phyloP scores from a whole-genome alignment of 805 yeast species.

The Saturnispora serradocipensis region DNA sequence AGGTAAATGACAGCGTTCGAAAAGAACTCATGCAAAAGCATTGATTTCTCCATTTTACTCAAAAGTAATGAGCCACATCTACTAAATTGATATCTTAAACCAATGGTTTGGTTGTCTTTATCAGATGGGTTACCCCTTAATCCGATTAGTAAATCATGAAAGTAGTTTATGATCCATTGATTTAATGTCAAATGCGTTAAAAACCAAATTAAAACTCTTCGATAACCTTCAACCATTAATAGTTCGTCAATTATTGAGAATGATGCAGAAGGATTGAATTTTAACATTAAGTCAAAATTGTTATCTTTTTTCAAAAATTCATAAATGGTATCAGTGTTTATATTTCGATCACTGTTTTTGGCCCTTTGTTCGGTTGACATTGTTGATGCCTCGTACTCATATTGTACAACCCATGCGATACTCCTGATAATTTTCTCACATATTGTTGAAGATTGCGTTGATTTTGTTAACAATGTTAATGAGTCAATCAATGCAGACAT shows the following conservation, averaged over 20 bases:
- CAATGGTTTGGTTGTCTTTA: constrained; percentile 11
- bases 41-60: constrained; percentile 51
- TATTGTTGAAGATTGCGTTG: constrained; percentile 18
- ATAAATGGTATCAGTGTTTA: constrained; percentile 45
- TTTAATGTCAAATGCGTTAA: constrained; percentile 53
- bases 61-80: constrained; percentile 47
- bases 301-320: constrained; percentile 34
- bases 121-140: constrained; percentile 36
- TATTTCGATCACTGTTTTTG: constrained; percentile 19
- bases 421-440: constrained; percentile 38
- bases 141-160: constrained; percentile 51
- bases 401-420: constrained; percentile 42
- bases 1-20: constrained; percentile 42
- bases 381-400: constrained; percentile 19
- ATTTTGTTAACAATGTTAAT: constrained; percentile 22
- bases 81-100: constrained; percentile 33
- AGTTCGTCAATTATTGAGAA: constrained; percentile 58
- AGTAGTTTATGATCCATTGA: constrained; percentile 48
- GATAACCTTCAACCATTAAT: constrained; percentile 56
- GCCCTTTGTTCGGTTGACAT: constrained; percentile 17
- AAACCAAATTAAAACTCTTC: constrained; percentile 59
- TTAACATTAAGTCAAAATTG: constrained; percentile 41
- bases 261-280: constrained; percentile 42
- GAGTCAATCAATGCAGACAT: constrained; percentile 20
- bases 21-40: constrained; percentile 64